Evolutionary conservation across 768 basidiomycete genomes (phyloP), one percentile per base, ranked within the genome.

Genomic region (Psilocybe subaeruginosa): DNA sequence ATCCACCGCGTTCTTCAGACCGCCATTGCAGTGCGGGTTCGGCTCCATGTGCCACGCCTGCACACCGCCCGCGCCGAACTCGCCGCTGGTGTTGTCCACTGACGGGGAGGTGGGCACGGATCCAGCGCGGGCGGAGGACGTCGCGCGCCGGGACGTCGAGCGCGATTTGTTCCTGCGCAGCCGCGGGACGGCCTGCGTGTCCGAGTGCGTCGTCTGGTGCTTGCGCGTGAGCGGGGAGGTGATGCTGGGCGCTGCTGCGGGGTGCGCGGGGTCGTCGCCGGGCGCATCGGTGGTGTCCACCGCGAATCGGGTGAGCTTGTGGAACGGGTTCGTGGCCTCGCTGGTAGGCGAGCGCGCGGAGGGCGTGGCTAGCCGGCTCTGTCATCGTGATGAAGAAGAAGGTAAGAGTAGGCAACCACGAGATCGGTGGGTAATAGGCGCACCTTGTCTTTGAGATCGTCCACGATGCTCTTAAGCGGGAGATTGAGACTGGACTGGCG

Each of bases 1-100:
- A 33, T 86, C 83, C 3, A 95, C 71, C 17, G 93, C 93, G 64
- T 95, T 95, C 69, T 90, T 89, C 53, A 95, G 78, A 8, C 93
- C 93, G 14, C 91, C 91, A 65, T 95, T 95, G 66, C 89, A 87
- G 65, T 90, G 90, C 0, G 85, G 80, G 68, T 92, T 93, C 11
- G 75, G 73, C 55, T 82, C 83, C 61, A 83, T 73, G 54, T 80
- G 78, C 79, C 81, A 83, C 31, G 63, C 62, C 23, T 31, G 9
- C 14, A 43, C 41, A 16, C 41, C 41, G 14, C 41, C n/a, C 3
- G 37, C 37, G n/a, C 41, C 14, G 14, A 8, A 11, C 41, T 11
- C 41, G 11, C 8, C 41, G 41, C 14, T 12, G n/a, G 2, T 43
- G n/a, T n/a, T 43, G 41, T 43, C 41, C 5, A 43, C 11, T 12